Evolutionary conservation across 805 yeast genomes (phyloP).

Genomic region (Pichia exigua): DNA sequence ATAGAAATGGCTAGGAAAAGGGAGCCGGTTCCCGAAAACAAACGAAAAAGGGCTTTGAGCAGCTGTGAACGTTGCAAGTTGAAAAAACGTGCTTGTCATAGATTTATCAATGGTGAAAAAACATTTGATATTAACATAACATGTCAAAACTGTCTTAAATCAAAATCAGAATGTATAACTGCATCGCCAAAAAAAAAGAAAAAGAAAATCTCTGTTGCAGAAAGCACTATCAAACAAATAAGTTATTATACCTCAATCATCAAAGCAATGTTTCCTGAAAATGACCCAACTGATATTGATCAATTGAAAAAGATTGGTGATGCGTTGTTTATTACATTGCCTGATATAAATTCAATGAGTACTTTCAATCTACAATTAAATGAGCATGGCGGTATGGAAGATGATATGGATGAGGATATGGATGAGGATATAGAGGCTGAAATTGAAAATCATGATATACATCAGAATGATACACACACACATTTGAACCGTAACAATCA

Average conservation of each 20-base stretch:
- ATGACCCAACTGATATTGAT: constrained; percentile 30
- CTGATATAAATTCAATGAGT: constrained; percentile 3
- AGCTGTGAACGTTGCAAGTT: constrained; percentile 32
- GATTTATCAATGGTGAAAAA: constrained; percentile 16
- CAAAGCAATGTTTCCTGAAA: constrained; percentile 29
- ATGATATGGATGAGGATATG: not conserved
- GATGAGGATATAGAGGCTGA: not conserved
- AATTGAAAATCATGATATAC: not conserved
- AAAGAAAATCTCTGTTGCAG: constrained; percentile 25
- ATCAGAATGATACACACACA: not conserved
- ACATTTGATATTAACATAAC: constrained; percentile 21
- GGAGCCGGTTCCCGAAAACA: not conserved
- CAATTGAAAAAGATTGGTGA: constrained; percentile 27
- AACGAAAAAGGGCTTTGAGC: constrained; percentile 23
- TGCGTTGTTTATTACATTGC: constrained; percentile 16
- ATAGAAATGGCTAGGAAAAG: not conserved
- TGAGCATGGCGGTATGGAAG: not conserved
- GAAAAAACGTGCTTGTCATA: constrained; percentile 28
- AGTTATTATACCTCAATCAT: constrained; percentile 28
- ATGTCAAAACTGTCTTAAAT: constrained; percentile 25
- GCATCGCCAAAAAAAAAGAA: constrained; percentile 27
- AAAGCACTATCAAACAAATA: constrained; percentile 30
- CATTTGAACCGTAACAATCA: constrained; percentile 8
- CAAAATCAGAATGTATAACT: constrained; percentile 24
- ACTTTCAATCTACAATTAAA: not conserved